Evolutionary conservation across 345 rosid genomes (phyloP).

Genomic region (Populus ilicifolia): DNA sequence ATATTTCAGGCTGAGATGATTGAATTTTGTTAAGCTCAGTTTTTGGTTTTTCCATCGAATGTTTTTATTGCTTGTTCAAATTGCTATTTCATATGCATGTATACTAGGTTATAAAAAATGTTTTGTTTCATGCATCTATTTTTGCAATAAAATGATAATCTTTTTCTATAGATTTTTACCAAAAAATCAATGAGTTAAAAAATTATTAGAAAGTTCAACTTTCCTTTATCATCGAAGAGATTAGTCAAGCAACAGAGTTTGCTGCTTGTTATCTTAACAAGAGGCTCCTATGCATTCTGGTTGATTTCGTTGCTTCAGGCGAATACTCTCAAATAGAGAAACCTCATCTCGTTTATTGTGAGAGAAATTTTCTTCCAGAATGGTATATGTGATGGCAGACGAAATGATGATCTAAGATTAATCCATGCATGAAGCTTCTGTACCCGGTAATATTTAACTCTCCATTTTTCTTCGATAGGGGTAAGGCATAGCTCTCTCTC

Average conservation of each 20-base stretch:
- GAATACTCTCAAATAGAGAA: neutral
- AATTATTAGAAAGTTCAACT: too few species aligned
- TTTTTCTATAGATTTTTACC: neutral
- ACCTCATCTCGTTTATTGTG: neutral
- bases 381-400: neutral
- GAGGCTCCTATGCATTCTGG: neutral
- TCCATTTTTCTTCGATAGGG: constrained; percentile 46
- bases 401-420: neutral
- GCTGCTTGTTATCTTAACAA: neutral
- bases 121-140: neutral
- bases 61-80: neutral
- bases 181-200: too few species aligned
- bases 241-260: neutral
- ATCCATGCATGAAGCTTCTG: constrained; percentile 36
- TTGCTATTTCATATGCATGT: neutral
- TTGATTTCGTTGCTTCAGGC: neutral
- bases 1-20: neutral
- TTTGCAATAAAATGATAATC: neutral
- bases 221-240: neutral
- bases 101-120: too few species aligned
- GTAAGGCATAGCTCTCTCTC: constrained; percentile 20
- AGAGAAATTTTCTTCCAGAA: neutral
- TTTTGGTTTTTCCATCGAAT: neutral
- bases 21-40: neutral
- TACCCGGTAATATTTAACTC: constrained; percentile 32